Evolutionary conservation across 2,329 filamentous ascomycete genomes (phyloP).

Genomic region (Diaporthe helianthi): DNA sequence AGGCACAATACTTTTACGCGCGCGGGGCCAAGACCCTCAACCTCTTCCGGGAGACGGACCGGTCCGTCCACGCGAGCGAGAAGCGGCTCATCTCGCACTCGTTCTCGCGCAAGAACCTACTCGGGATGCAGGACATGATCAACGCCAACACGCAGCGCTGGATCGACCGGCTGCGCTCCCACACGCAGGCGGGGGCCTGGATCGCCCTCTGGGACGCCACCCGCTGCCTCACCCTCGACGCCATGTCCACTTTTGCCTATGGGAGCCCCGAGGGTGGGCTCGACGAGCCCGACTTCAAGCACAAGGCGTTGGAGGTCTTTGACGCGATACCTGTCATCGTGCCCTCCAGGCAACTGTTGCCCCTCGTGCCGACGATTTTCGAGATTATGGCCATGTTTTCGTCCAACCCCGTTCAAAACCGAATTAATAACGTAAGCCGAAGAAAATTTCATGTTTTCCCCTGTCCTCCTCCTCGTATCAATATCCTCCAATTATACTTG

Average conservation of each 20-base stretch:
- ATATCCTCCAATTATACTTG: neutral
- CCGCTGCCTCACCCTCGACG: neutral
- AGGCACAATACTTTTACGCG: neutral
- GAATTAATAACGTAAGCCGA: neutral
- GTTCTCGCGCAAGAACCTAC: neutral
- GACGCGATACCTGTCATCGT: neutral
- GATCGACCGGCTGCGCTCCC: neutral
- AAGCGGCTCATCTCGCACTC: neutral
- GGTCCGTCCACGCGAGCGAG: neutral
- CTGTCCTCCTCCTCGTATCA: neutral
- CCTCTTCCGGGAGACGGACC: neutral
- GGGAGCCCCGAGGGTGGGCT: neutral
- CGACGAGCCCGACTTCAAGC: neutral
- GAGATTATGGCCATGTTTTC: neutral
- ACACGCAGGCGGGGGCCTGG: neutral
- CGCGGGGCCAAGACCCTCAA: neutral
- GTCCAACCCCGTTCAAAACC: neutral
- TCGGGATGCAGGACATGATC: constrained; percentile 1
- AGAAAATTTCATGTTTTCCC: neutral
- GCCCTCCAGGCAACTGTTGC: neutral
- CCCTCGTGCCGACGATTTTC: neutral
- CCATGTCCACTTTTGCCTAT: neutral
- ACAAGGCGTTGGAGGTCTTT: neutral
- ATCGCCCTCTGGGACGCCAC: neutral
- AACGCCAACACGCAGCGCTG: neutral